Base-by-base conservation (phyloP, 306 rosid species). In the Sicyos edulis region DNA sequence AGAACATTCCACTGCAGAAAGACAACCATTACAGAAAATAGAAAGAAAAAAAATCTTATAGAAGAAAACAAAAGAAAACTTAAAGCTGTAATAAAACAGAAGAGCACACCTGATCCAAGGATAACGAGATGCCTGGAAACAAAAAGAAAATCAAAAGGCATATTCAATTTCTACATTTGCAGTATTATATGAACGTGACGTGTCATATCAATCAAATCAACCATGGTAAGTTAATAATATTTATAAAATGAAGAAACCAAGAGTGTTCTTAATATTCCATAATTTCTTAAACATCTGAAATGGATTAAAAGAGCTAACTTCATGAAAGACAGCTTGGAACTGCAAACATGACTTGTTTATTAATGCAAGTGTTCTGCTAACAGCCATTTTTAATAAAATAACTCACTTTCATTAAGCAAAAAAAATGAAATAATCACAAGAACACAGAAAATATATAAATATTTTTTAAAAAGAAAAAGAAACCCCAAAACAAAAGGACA, bases 1-100 rank as follows among this genome's bases (percentile, higher is more conserved):
- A 93, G 91, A 50, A 82, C 78, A 58, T 78, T 87, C 99, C 99
- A 93, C 99, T 93, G 86, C 92, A 88, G 37, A 83, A 20, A 70
- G 44, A 44, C n/a, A 2, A 54, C 59, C 59, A 69, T 69, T 69
- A 15, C 4, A 69, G 20, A 67, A 60, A 69, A 54, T 37, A 50
- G 62, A 20, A 60, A 40, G 0, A 37, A 37, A 42, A 42, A 1
- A 8, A 42, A 37, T 37, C 44, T 5, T 5, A 37, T 8, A 42
- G 2, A 42, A 42, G 0, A 42, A 42, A 42, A 10, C 0, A 47
- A 45, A 5, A 20, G 14, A 51, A 10, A 37, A 5, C 20, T 72
- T 55, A 12, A 34, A 53, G 29, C 22, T 56, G n/a, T 40, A 54
- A 54, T 9, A 55, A 54, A 61, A 34, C 10, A 71, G 52, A 20